These are phyloP conservation scores for Globisporangium splendens DNA, from an alignment of 352 stramenopile species.

Conservation along the genomic window DNA sequence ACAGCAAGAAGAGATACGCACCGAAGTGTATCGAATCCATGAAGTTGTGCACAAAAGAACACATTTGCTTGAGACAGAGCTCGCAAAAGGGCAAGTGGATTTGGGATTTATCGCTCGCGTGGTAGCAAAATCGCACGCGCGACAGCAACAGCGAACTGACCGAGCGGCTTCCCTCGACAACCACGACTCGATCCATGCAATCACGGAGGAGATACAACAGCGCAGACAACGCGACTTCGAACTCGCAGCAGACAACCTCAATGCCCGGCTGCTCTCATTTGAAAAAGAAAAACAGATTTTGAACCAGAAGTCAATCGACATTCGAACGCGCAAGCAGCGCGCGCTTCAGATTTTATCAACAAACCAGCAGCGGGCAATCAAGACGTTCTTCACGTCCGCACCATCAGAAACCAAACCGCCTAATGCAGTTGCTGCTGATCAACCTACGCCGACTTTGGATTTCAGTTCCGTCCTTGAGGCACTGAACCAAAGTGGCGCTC, in stretches of 20 bases:
- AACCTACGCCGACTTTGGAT: slow-evolving; percentile 15
- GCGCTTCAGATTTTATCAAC: slow-evolving; percentile 54
- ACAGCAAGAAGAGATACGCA: slow-evolving; percentile 33
- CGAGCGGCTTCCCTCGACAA: background rate
- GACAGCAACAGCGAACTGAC: slow-evolving; percentile 8
- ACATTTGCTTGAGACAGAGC: slow-evolving; percentile 40
- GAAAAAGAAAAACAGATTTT: slow-evolving; percentile 35
- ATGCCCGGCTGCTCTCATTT: slow-evolving; percentile 35
- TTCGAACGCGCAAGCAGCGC: slow-evolving; percentile 36
- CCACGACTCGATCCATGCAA: slow-evolving; percentile 13
- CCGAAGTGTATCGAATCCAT: slow-evolving; percentile 32
- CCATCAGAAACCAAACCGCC: background rate
- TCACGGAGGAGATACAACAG: slow-evolving; percentile 34
- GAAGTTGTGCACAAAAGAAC: slow-evolving; percentile 44
- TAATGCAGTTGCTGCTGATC: background rate
- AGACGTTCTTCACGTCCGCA: slow-evolving; percentile 36
- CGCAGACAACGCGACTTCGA: slow-evolving; percentile 33
- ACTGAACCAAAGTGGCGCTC: slow-evolving; percentile 29
- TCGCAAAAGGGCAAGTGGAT: slow-evolving; percentile 40
- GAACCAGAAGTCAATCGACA: slow-evolving; percentile 24
- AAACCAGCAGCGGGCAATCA: slow-evolving; percentile 52
- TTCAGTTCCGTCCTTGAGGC: slow-evolving; percentile 38
- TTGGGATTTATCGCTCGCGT: slow-evolving; percentile 45
- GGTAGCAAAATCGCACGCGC: slow-evolving; percentile 15
- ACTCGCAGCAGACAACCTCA: slow-evolving; percentile 22